phyloP scores from a whole-genome alignment of 2,329 filamentous ascomycete species.

The Ceratocystis variospora region DNA sequence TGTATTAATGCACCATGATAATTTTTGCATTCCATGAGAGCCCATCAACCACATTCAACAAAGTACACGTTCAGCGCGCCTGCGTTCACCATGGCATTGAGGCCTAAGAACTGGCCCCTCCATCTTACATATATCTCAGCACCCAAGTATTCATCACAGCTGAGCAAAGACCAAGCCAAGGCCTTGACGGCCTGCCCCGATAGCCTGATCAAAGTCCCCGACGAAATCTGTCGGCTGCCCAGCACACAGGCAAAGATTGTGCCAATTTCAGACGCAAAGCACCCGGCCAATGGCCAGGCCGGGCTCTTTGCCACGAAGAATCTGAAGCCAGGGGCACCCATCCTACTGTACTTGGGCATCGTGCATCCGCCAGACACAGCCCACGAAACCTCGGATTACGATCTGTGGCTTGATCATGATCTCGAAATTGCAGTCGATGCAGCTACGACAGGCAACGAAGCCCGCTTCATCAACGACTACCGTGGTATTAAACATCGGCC shows the following conservation, averaged over 20 bases:
- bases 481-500: conserved; percentile 40
- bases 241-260: conserved; percentile 40
- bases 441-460: conserved; percentile 45
- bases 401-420: conserved; percentile 48
- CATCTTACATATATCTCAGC: conserved; percentile 38
- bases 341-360: conserved; percentile 49
- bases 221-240: conserved; percentile 31
- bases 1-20: not conserved
- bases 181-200: conserved; percentile 20
- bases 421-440: conserved; percentile 48
- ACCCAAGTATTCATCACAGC: conserved; percentile 35
- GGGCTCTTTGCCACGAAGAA: conserved; percentile 46
- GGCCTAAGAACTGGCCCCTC: conserved; percentile 46
- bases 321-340: conserved; percentile 40
- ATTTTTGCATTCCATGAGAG: not conserved
- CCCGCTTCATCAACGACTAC: conserved; percentile 54
- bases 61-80: not conserved
- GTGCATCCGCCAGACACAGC: conserved; percentile 33
- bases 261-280: conserved; percentile 35
- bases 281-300: conserved; percentile 45
- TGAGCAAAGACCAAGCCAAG: conserved; percentile 31
- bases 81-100: conserved; percentile 3
- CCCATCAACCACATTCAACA: not conserved
- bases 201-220: conserved; percentile 26
- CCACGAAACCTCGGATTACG: conserved; percentile 41